A percentile compares a stretch with the other conserved stretches of the same genome.
These are phyloP conservation scores for Yarrowia divulgata DNA, from an alignment of 805 yeast genomes.

Conservation along the genomic window DNA sequence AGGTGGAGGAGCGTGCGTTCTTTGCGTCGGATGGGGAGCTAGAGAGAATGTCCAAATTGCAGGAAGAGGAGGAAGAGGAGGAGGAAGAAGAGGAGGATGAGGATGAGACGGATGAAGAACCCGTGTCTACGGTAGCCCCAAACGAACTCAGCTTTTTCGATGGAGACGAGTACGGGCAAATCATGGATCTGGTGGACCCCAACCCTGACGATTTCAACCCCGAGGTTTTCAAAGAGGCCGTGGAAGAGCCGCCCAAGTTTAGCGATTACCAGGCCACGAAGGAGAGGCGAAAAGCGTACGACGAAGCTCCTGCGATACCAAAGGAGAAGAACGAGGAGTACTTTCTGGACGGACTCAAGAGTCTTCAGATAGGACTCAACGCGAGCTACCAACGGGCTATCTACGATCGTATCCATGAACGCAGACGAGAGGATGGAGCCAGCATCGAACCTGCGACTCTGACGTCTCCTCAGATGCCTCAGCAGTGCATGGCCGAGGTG, in stretches of 20 bases:
- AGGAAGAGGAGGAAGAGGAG: background rate
- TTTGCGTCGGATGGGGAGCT: background rate
- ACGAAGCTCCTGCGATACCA: background rate
- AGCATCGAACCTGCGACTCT: constrained; percentile 35
- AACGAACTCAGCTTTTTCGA: background rate
- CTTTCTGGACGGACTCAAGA: background rate
- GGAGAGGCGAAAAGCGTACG: background rate
- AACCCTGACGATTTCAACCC: background rate
- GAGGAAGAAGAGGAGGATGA: background rate
- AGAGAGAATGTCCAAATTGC: background rate
- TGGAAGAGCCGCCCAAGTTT: no score
- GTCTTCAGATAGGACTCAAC: constrained; percentile 43
- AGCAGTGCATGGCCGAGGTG: constrained; percentile 35
- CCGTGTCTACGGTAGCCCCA: background rate
- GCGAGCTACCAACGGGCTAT: constrained; percentile 44
- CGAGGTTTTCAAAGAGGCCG: background rate
- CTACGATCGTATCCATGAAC: constrained; percentile 42
- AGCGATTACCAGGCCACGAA: no score
- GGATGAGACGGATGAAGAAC: background rate
- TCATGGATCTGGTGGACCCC: background rate
- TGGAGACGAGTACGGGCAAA: background rate
- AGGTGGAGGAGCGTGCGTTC: background rate
- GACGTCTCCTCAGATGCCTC: constrained; percentile 40
- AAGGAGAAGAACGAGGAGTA: background rate
- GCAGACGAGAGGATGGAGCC: background rate